Evolutionary conservation across 2,329 filamentous ascomycete species (phyloP).

Genomic region (Fusarium penzigii): DNA sequence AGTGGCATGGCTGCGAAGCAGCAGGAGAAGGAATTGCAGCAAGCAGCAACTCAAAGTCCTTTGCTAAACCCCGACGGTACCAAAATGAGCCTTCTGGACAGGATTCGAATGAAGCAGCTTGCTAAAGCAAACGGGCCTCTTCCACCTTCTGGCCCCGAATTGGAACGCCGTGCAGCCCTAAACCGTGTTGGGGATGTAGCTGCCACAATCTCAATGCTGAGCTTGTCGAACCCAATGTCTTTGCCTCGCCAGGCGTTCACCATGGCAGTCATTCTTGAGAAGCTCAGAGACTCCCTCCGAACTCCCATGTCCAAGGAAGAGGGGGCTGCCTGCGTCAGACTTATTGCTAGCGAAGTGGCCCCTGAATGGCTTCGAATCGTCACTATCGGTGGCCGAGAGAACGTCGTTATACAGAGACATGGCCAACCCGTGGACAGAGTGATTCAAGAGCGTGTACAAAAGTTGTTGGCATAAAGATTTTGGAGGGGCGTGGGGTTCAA

Average conservation of each 20-base stretch:
- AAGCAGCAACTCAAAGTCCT: conserved; percentile 33
- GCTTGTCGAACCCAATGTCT: conserved; percentile 48
- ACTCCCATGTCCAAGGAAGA: conserved; percentile 56
- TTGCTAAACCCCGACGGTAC: conserved; percentile 45
- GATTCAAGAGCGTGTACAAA: conserved; percentile 40
- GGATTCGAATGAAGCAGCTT: conserved; percentile 70
- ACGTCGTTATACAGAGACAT: conserved; percentile 55
- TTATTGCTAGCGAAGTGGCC: conserved; percentile 56
- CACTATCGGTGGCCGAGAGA: conserved; percentile 53
- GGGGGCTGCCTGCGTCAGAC: conserved; percentile 48
- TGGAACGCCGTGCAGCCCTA: conserved; percentile 64
- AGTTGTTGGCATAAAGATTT: conserved; percentile 29
- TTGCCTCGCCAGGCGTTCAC: conserved; percentile 65
- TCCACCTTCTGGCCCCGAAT: conserved; percentile 57
- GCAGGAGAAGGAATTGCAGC: conserved; percentile 44
- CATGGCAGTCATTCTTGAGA: conserved; percentile 62
- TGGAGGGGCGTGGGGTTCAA: not conserved
- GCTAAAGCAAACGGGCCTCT: conserved; percentile 56
- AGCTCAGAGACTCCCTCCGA: conserved; percentile 67
- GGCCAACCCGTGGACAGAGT: conserved; percentile 41
- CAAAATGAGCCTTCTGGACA: conserved; percentile 72
- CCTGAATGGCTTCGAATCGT: conserved; percentile 58
- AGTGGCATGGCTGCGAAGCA: conserved; percentile 57
- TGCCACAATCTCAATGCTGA: conserved; percentile 67
- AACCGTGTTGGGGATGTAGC: conserved; percentile 69